Evolutionary conservation across 805 yeast species (phyloP).

Genomic region (Sugiyamaella mastotermitis): DNA sequence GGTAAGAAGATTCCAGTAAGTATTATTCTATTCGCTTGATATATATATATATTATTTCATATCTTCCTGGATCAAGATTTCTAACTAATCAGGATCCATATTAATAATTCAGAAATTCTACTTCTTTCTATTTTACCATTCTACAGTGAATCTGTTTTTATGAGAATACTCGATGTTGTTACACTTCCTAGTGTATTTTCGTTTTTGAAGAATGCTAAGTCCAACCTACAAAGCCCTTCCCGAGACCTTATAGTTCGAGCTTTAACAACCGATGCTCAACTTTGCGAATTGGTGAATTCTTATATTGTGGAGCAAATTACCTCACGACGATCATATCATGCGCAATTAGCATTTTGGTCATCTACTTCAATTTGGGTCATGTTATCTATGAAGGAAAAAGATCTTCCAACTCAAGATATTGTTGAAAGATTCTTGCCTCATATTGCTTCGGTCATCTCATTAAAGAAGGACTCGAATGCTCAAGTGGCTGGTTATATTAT

Average conservation of each 20-base stretch:
- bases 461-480: constrained; percentile 41
- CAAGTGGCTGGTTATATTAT: constrained; percentile 82
- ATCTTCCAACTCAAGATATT: constrained; percentile 30
- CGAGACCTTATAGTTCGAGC: constrained; percentile 63
- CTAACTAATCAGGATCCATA: constrained; percentile 43
- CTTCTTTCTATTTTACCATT: constrained; percentile 75
- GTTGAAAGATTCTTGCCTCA: constrained; percentile 31
- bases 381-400: constrained; percentile 49
- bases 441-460: constrained; percentile 27
- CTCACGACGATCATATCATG: constrained; percentile 54
- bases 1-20: constrained; percentile 68
- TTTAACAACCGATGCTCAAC: constrained; percentile 56
- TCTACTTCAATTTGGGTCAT: constrained; percentile 63
- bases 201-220: constrained; percentile 65
- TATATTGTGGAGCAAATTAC: constrained; percentile 46
- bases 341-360: constrained; percentile 72
- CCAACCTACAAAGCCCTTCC: constrained; percentile 58
- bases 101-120: constrained; percentile 69
- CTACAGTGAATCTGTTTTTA: constrained; percentile 66
- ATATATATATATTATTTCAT: no score
- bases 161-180: constrained; percentile 68
- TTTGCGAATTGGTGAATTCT: constrained; percentile 60
- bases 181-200: constrained; percentile 74
- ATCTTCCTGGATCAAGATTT: no score
- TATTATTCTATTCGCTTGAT: neutral